Evolutionary conservation across 768 basidiomycete genomes (phyloP), one percentile per base, ranked within the genome.

Genomic region (Mycena vitilis): DNA sequence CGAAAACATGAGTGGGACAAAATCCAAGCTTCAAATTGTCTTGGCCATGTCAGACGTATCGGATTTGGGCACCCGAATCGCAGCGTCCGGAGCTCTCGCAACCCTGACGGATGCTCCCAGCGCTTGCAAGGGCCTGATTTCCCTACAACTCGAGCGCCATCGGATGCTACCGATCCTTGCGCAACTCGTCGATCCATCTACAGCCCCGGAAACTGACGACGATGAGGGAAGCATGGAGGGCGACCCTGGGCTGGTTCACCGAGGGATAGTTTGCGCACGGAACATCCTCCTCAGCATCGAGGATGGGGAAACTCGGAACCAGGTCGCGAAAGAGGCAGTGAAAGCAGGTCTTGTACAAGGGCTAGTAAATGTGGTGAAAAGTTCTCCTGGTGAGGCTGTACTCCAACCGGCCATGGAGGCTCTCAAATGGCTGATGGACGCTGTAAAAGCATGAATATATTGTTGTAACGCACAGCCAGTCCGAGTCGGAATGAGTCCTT

Each of bases 41-140:
- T 77, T 97, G 47, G 95, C 96, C 6, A 81, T 99, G 52, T 91
- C 93, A 2, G 92, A 96, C 70, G 89, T 95, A 16, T 91, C 95
- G 30, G 98, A 99, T 80, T 59, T 90, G 11, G 87, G 88, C 9
- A 99, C 97, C 4, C 87, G 93, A 40, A 77, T 94, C 18, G 97
- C 97, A n/a, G 95, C 96, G 1, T 90, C 94, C 0, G 97, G 96
- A 20, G 93, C 95, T 4, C 81, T 98, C 47, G 95, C 97, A 5
- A 91, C 90, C 36, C 79, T 99, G 62, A 91, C 92, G 1, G 82
- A 85, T 30, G 86, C 89, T 0, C 82, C 85, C 1, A 80, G 80
- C 37, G 89, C 88, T 13, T 95, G 94, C 74, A 75, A 78, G 8
- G 81, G 84, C 3, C 79, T 97, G n/a, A 75, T 90, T 18, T 81